A percentile compares a stretch with the other conserved stretches of the same genome.
Evolutionary conservation across 31 red algal genomes (phyloP).

Genomic region (Asparagopsis taxiformis): DNA sequence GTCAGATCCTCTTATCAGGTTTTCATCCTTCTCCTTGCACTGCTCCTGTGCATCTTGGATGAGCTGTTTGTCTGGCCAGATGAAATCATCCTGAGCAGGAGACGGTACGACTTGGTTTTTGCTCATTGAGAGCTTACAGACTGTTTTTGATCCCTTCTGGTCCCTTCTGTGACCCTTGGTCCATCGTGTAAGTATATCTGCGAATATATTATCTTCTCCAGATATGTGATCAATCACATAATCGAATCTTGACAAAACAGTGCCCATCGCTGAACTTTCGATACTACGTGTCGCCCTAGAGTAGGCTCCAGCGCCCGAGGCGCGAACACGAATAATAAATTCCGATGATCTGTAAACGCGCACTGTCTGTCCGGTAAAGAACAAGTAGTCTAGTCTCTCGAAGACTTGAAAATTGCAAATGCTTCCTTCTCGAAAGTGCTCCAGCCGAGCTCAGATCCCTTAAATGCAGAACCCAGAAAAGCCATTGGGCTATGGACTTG

Average conservation of each 20-base stretch:
- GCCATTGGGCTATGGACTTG: conserved; percentile 29
- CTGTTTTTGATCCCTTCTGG: no score
- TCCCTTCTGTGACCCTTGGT: background rate
- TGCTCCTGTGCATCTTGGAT: background rate
- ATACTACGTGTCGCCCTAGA: background rate
- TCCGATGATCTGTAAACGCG: background rate
- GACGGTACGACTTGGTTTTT: no score
- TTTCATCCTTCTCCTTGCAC: no score
- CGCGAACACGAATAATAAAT: background rate
- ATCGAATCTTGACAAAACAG: background rate
- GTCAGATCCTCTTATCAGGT: no score
- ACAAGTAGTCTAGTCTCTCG: background rate
- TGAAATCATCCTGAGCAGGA: background rate
- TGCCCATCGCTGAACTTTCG: background rate
- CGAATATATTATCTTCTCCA: background rate
- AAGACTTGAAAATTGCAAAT: conserved; percentile 20
- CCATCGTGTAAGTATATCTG: conserved; percentile 9
- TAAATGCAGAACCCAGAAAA: conserved; percentile 10
- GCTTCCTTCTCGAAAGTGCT: conserved; percentile 15
- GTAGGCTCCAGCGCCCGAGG: background rate
- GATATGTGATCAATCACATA: background rate
- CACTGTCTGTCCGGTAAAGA: background rate
- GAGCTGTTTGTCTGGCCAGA: background rate
- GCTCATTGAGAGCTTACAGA: no score
- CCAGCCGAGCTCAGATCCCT: conserved; percentile 5